Conservation (phyloP, 2,329 filamentous ascomycete genomes). For the Diplodia scrobiculata region DNA sequence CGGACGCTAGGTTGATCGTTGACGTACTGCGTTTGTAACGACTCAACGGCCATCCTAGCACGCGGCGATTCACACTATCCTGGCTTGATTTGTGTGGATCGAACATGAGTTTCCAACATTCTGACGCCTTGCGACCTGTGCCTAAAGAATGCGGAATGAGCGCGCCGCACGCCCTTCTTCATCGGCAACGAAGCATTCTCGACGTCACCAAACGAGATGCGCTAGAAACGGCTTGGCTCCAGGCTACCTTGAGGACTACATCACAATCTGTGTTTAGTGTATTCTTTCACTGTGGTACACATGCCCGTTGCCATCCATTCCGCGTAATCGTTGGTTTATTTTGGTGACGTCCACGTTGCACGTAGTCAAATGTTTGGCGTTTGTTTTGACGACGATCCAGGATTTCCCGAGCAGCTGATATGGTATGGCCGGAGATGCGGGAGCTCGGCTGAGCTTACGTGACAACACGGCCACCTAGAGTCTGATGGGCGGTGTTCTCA, state of each 20-base stretch:
- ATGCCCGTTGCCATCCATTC: neutral
- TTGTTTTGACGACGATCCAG: neutral
- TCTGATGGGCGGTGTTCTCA: neutral
- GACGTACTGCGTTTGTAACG: neutral
- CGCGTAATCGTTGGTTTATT: neutral
- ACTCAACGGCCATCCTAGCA: neutral
- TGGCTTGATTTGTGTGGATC: neutral
- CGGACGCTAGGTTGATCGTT: conserved; percentile 7
- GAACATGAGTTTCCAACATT: conserved; percentile 1
- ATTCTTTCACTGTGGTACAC: neutral
- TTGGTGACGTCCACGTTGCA: conserved; percentile 4
- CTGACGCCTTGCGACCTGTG: neutral
- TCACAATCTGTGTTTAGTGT: neutral
- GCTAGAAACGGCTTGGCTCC: neutral
- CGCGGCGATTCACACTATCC: neutral
- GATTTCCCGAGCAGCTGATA: neutral
- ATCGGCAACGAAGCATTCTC: neutral
- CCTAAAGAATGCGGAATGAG: conserved; percentile 1
- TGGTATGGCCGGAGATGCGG: neutral
- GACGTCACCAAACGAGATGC: neutral
- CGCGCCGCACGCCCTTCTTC: neutral
- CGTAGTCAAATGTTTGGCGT: neutral
- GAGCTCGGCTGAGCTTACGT: neutral
- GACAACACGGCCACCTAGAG: neutral
- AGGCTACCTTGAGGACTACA: neutral